These are phyloP conservation scores for Kwoniella sp. DNA, from an alignment of 768 basidiomycete species.

Conservation along the genomic window DNA sequence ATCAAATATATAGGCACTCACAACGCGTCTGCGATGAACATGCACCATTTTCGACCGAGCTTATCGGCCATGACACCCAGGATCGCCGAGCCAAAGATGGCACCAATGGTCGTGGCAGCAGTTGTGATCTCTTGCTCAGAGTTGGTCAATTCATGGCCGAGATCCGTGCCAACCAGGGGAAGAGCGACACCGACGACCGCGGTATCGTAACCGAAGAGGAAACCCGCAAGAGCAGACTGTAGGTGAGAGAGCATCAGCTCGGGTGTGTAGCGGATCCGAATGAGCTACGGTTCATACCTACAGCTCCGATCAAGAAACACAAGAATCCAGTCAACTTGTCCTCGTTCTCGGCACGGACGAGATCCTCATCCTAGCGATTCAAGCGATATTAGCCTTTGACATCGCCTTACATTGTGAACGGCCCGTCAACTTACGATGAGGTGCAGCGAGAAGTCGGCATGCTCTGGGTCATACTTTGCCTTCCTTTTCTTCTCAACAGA, in stretches of 20 bases:
- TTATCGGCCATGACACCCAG: conserved; percentile 6
- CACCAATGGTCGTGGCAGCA: conserved; percentile 28
- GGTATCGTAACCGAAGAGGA: conserved; percentile 31
- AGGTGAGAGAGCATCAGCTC: too few species aligned
- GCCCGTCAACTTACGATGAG: too few species aligned
- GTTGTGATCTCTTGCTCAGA: conserved; percentile 31
- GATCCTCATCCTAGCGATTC: conserved; percentile 20
- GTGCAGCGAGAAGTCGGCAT: too few species aligned
- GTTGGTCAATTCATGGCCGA: conserved; percentile 14
- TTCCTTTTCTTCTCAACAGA: too few species aligned
- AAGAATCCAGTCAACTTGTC: conserved; percentile 27
- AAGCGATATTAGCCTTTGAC: too few species aligned
- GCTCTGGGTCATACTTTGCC: too few species aligned
- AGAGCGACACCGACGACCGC: conserved; percentile 24
- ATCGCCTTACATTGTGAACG: too few species aligned
- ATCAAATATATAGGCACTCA: conserved; percentile 12
- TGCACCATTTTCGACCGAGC: conserved; percentile 7
- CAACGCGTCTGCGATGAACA: conserved; percentile 23
- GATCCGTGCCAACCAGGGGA: conserved; percentile 21
- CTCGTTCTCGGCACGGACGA: conserved; percentile 23
- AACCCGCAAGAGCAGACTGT: conserved; percentile 29
- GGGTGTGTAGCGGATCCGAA: too few species aligned
- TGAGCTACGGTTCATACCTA: too few species aligned
- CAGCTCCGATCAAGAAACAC: not conserved
- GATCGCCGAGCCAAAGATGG: conserved; percentile 28